Conservation (phyloP, 768 basidiomycete genomes). For the Roridomyces roridus region DNA sequence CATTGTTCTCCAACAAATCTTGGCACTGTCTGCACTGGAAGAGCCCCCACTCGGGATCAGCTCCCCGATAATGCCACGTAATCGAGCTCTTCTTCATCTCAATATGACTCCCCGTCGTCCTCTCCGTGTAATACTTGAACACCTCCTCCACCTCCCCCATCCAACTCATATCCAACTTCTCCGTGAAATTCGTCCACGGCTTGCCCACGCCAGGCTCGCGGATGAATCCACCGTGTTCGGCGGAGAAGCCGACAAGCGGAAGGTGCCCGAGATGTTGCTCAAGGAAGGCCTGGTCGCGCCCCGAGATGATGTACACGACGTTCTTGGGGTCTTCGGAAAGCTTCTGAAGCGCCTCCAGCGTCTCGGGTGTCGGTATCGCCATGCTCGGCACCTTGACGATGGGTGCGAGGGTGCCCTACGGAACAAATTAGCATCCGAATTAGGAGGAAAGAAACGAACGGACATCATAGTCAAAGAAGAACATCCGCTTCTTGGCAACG, state of each 20-base stretch:
- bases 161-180: slow-evolving; percentile 95
- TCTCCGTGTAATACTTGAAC: slow-evolving; percentile 94
- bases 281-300: slow-evolving; percentile 91
- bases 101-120: slow-evolving; percentile 95
- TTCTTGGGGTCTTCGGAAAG: slow-evolving; percentile 86
- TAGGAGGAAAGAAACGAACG: slow-evolving; percentile 35
- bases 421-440: neutral
- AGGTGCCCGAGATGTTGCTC: slow-evolving; percentile 92
- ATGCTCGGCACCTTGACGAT: slow-evolving; percentile 94
- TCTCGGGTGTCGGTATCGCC: slow-evolving; percentile 78
- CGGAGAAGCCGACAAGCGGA: slow-evolving; percentile 83
- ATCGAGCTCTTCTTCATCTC: slow-evolving; percentile 98
- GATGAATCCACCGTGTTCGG: slow-evolving; percentile 96
- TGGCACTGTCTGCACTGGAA: slow-evolving; percentile 98
- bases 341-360: slow-evolving; percentile 74
- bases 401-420: slow-evolving; percentile 91
- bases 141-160: slow-evolving; percentile 95
- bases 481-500: slow-evolving; percentile 78
- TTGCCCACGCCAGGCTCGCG: slow-evolving; percentile 63
- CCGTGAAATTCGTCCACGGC: slow-evolving; percentile 90
- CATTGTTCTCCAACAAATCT: slow-evolving; percentile 92
- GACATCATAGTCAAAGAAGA: slow-evolving; percentile 97
- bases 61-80: slow-evolving; percentile 95
- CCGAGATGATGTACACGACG: slow-evolving; percentile 96
- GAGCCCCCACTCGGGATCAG: slow-evolving; percentile 94